A percentile compares a stretch with the other conserved stretches of the same genome.
Conservation (phyloP, 1,284 basidiomycete species). For the Rhizoctonia solani region DNA sequence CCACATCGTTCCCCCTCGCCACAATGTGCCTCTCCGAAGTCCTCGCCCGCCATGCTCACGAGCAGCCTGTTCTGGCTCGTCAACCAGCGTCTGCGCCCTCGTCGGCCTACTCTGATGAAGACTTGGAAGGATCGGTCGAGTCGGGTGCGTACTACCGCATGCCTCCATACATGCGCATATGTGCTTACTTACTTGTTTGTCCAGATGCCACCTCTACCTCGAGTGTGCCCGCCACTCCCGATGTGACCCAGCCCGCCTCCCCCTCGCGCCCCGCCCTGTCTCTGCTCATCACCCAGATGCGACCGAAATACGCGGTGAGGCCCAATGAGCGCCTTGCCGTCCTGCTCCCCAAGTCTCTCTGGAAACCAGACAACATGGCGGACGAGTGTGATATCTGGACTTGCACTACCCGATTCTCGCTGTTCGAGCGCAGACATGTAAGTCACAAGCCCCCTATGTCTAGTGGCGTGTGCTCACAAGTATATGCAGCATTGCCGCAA, state of each 20-base stretch:
- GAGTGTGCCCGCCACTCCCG: slow-evolving; percentile 17
- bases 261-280: slow-evolving; percentile 12
- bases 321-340: slow-evolving; percentile 76
- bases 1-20: slow-evolving; percentile 15
- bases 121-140: slow-evolving; percentile 4
- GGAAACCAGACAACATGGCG: slow-evolving; percentile 73
- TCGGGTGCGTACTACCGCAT: slow-evolving; percentile 21
- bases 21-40: slow-evolving; percentile 33
- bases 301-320: slow-evolving; percentile 16
- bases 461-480: slow-evolving; percentile 34
- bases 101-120: slow-evolving; percentile 20
- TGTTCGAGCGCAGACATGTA: slow-evolving; percentile 73
- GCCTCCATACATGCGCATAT: too few relatives aligned
- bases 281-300: slow-evolving; percentile 28
- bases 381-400: slow-evolving; percentile 69
- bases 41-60: slow-evolving; percentile 30
- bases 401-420: slow-evolving; percentile 63
- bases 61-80: slow-evolving; percentile 2
- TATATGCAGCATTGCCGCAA: slow-evolving; percentile 71
- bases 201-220: slow-evolving; percentile 7
- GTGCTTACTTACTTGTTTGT: too few relatives aligned
- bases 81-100: not conserved
- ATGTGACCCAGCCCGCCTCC: not conserved
- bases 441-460: slow-evolving; percentile 43
- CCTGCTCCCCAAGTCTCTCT: slow-evolving; percentile 64